These are phyloP conservation scores for Lodderomyces theae DNA, from an alignment of 1,139 yeast species.

Conservation along the genomic window DNA sequence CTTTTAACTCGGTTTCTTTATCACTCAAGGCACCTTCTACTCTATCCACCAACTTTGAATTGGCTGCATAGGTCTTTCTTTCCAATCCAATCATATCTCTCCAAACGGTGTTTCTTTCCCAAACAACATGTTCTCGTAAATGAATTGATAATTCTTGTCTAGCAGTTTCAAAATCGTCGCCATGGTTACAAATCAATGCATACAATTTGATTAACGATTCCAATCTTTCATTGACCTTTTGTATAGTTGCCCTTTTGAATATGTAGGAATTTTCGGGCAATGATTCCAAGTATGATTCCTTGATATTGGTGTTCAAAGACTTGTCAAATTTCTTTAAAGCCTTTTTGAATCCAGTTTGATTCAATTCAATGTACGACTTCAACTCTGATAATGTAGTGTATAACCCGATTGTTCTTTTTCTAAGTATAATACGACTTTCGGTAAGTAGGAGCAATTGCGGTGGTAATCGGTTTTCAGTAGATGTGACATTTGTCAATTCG, in stretches of 20 bases:
- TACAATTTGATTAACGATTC: conserved; percentile 36
- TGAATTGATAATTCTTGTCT: conserved; percentile 55
- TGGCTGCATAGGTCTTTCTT: conserved; percentile 53
- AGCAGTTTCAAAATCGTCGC: conserved; percentile 40
- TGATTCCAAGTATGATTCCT: conserved; percentile 34
- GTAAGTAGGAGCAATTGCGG: conserved; percentile 41
- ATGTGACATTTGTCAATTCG: conserved; percentile 20
- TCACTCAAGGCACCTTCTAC: conserved; percentile 17
- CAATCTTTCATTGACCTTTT: conserved; percentile 42
- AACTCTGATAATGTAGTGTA: conserved; percentile 63
- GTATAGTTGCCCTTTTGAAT: conserved; percentile 40
- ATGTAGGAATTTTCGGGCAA: conserved; percentile 34
- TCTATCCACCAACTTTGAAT: conserved; percentile 18
- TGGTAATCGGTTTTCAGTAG: conserved; percentile 25
- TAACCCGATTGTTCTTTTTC: conserved; percentile 54
- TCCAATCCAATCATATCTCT: conserved; percentile 85
- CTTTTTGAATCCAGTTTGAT: conserved; percentile 65
- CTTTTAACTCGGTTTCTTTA: conserved; percentile 15
- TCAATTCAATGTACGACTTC: conserved; percentile 64
- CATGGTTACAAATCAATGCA: conserved; percentile 43
- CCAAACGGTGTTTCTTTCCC: conserved; percentile 76
- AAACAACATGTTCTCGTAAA: conserved; percentile 68
- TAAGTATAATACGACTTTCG: conserved; percentile 49
- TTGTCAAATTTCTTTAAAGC: conserved; percentile 72
- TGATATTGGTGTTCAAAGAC: conserved; percentile 45